A percentile compares a stretch with the other conserved stretches of the same genome.
Evolutionary conservation across 352 stramenopile genomes (phyloP).

Genomic region (Phytopythium chamaehyphon): DNA sequence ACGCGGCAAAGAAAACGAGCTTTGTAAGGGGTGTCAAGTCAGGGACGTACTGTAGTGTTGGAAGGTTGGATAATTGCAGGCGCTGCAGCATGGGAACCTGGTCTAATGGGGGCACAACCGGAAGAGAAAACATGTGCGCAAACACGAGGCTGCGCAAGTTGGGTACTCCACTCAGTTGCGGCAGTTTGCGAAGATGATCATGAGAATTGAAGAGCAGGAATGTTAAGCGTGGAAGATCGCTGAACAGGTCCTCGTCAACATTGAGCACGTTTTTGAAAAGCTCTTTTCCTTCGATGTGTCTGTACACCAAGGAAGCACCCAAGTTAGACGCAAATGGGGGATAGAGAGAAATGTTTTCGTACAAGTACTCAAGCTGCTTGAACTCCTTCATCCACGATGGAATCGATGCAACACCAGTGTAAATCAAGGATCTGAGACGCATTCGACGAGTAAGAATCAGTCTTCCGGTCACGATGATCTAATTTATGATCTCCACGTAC

Average conservation of each 20-base stretch:
- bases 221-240: conserved; percentile 21
- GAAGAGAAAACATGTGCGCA: conserved; percentile 12
- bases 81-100: conserved; percentile 13
- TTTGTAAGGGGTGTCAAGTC: conserved; percentile 13
- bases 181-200: conserved; percentile 11
- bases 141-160: conserved; percentile 33
- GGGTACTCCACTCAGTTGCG: conserved; percentile 20
- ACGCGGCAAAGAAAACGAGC: conserved; percentile 15
- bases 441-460: neutral
- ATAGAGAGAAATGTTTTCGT: neutral
- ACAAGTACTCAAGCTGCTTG: conserved; percentile 20
- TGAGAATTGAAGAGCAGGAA: conserved; percentile 30
- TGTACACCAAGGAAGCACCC: conserved; percentile 8
- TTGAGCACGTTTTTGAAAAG: conserved; percentile 10
- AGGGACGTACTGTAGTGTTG: conserved; percentile 15
- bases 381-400: conserved; percentile 16
- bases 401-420: conserved; percentile 14
- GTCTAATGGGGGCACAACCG: conserved; percentile 17
- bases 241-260: conserved; percentile 24
- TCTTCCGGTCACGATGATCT: neutral
- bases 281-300: conserved; percentile 15
- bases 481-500: neutral
- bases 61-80: conserved; percentile 16
- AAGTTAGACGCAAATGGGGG: neutral
- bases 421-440: conserved; percentile 10